Percentiles rank a stretch among this genome's conserved stretches.
Conservation (phyloP, 2,329 filamentous ascomycete genomes). For the Stemphylium beticola region DNA sequence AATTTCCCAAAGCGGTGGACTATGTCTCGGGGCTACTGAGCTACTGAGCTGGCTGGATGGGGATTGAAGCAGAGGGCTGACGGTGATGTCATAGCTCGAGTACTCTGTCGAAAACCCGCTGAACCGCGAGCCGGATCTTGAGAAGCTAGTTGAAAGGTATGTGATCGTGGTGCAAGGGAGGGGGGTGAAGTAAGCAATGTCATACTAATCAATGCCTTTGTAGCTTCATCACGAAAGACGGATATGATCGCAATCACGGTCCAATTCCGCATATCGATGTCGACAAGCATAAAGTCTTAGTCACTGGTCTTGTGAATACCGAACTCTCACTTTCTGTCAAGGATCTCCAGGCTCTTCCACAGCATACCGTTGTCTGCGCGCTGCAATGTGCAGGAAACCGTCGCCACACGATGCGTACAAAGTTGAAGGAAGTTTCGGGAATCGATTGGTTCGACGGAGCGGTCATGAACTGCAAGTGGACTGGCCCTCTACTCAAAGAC, state of each 20-base stretch:
- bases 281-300: conserved; percentile 50
- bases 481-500: conserved; percentile 58
- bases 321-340: conserved; percentile 55
- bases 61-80: conserved; percentile 10
- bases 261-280: conserved; percentile 57
- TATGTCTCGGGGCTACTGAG: conserved; percentile 13
- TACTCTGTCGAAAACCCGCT: conserved; percentile 55
- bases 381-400: conserved; percentile 67
- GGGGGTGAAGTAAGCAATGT: neutral
- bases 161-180: neutral
- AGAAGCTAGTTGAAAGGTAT: conserved; percentile 55
- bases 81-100: conserved; percentile 43
- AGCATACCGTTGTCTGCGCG: conserved; percentile 63
- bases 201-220: neutral
- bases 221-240: conserved; percentile 57
- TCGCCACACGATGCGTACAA: conserved; percentile 66
- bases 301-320: conserved; percentile 58
- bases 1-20: conserved; percentile 25
- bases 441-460: conserved; percentile 67
- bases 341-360: conserved; percentile 57
- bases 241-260: conserved; percentile 65
- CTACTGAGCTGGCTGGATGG: neutral
- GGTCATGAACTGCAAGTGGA: conserved; percentile 66
- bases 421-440: conserved; percentile 64
- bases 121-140: conserved; percentile 56